These are phyloP conservation scores for Microsporum canis DNA, from an alignment of 2,329 filamentous ascomycete genomes.

Conservation along the genomic window DNA sequence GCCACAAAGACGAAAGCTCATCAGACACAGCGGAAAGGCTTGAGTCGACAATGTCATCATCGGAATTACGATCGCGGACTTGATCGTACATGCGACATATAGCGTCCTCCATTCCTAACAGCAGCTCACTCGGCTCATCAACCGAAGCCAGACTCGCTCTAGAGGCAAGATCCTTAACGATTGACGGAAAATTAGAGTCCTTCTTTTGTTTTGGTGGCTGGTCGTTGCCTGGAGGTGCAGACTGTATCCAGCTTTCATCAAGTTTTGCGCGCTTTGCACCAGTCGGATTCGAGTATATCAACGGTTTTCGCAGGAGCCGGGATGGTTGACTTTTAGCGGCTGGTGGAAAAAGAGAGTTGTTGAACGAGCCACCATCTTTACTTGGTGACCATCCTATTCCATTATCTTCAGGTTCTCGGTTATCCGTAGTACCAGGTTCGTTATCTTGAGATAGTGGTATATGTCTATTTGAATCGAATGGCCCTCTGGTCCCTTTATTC, in stretches of 20 bases:
- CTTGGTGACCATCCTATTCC: not conserved
- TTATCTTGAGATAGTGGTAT: not conserved
- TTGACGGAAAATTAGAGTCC: constrained; percentile 54
- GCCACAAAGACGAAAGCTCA: constrained; percentile 28
- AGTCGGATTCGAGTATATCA: constrained; percentile 33
- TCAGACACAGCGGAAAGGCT: constrained; percentile 27
- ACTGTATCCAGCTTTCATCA: constrained; percentile 29
- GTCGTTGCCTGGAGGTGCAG: constrained; percentile 25
- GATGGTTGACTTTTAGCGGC: not conserved
- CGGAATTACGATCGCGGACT: constrained; percentile 23
- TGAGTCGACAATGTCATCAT: constrained; percentile 22
- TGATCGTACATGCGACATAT: constrained; percentile 52
- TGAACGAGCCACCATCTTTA: not conserved
- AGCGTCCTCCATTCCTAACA: constrained; percentile 64
- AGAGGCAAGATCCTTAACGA: constrained; percentile 59
- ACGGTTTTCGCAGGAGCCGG: constrained; percentile 21
- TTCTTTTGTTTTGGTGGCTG: constrained; percentile 32
- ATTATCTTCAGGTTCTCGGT: not conserved
- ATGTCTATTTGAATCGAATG: not conserved
- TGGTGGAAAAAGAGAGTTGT: not conserved
- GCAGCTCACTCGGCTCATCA: constrained; percentile 57
- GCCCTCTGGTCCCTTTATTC: not conserved
- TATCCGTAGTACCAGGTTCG: not conserved
- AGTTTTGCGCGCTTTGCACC: constrained; percentile 35
- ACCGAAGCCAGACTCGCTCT: constrained; percentile 48